These are phyloP conservation scores for Rhododendron kiyosumense DNA, from an alignment of 148 eudicot species.

Conservation along the genomic window DNA sequence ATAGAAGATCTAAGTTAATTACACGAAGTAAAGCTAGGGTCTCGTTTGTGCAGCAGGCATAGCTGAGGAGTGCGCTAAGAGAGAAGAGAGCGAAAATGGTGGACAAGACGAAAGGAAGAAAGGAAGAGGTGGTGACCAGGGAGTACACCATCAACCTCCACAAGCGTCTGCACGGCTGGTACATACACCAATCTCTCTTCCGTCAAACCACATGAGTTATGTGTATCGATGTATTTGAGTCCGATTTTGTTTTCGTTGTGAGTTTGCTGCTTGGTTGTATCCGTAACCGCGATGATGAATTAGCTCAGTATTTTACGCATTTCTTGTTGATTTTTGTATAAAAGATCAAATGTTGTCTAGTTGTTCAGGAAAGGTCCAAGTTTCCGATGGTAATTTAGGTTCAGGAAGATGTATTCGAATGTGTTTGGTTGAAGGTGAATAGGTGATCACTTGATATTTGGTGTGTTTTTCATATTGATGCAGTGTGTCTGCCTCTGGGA, in stretches of 20 bases:
- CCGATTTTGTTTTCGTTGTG: background rate
- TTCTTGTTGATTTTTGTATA: background rate
- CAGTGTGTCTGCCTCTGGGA: background rate
- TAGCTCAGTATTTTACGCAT: background rate
- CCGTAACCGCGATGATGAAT: background rate
- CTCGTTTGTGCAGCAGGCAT: background rate
- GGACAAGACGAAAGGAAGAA: constrained; percentile 47
- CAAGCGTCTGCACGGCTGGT: constrained; percentile 66
- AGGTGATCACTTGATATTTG: background rate
- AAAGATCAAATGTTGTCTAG: background rate
- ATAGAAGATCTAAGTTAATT: background rate
- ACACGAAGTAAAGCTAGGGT: background rate
- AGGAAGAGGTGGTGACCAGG: constrained; percentile 63
- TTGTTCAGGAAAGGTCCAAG: too few relatives aligned
- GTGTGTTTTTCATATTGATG: background rate
- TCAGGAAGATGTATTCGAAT: background rate
- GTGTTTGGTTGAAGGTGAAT: background rate
- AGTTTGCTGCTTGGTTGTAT: background rate
- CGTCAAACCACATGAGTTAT: background rate
- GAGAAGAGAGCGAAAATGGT: constrained; percentile 32
- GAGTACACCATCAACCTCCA: constrained; percentile 74
- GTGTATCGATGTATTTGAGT: background rate
- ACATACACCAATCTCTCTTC: background rate
- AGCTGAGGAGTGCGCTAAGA: background rate
- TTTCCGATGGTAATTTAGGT: background rate